These are phyloP conservation scores for Delitschia confertaspora DNA, from an alignment of 495 filamentous ascomycete species.

Conservation along the genomic window DNA sequence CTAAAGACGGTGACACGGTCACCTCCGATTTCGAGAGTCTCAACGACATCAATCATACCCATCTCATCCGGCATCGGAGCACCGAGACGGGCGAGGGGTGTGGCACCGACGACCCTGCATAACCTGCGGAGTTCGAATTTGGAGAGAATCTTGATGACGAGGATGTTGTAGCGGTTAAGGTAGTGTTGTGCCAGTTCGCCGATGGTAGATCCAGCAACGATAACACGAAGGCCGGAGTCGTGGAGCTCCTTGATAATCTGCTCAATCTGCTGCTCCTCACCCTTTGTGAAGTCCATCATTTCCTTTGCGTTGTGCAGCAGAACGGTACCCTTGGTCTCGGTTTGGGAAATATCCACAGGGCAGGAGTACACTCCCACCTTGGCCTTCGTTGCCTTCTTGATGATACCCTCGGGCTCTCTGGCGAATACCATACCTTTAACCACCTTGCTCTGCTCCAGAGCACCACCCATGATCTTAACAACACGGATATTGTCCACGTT, in stretches of 20 bases:
- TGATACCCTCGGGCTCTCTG: conserved; percentile 70
- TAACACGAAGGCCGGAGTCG: conserved; percentile 84
- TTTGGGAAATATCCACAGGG: conserved; percentile 90
- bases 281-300: conserved; percentile 96
- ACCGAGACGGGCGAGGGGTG: conserved; percentile 86
- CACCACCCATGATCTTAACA: conserved; percentile 99
- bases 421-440: conserved; percentile 99
- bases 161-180: conserved; percentile 90
- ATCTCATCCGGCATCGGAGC: conserved; percentile 99
- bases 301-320: conserved; percentile 94
- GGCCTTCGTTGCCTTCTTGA: conserved; percentile 85
- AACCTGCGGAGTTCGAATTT: conserved; percentile 93
- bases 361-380: conserved; percentile 97
- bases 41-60: conserved; percentile 88
- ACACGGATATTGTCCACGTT: conserved; percentile 99
- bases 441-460: conserved; percentile 82
- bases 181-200: conserved; percentile 96
- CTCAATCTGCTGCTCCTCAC: conserved; percentile 89
- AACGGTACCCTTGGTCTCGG: conserved; percentile 99
- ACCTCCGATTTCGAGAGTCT: conserved; percentile 96
- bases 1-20: conserved; percentile 98
- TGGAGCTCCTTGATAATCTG: conserved; percentile 85
- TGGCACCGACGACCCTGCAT: conserved; percentile 94
- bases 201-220: conserved; percentile 82
- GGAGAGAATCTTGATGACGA: conserved; percentile 94